Evolutionary conservation across 768 basidiomycete genomes (phyloP).

Genomic region (Glaciozyma antarctica): DNA sequence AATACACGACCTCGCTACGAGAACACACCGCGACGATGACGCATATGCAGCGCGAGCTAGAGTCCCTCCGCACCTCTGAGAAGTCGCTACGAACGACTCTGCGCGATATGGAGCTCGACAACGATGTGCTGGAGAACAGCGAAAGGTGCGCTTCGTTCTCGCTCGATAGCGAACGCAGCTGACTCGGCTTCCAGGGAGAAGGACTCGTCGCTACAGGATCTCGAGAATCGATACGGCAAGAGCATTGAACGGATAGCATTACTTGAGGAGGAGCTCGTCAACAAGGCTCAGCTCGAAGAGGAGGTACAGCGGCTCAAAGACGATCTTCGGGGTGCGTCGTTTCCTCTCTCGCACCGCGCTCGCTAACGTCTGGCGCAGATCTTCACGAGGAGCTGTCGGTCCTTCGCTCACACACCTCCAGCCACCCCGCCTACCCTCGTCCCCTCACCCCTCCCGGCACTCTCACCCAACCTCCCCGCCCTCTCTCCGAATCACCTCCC

Average conservation of each 20-base stretch:
- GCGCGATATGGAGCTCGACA: constrained; percentile 89
- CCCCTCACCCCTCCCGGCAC: constrained; percentile 7
- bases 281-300: constrained; percentile 82
- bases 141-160: constrained; percentile 50
- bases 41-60: constrained; percentile 84
- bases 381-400: constrained; percentile 21
- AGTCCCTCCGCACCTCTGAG: constrained; percentile 64
- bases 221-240: constrained; percentile 76
- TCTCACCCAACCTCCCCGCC: background rate
- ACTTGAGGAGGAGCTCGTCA: constrained; percentile 85
- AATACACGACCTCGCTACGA: constrained; percentile 39
- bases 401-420: background rate
- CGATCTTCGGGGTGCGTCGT: constrained; percentile 68
- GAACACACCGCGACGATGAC: constrained; percentile 76
- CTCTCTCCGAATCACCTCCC: background rate
- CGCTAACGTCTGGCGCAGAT: background rate
- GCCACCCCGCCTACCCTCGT: constrained; percentile 9
- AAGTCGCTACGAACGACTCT: constrained; percentile 63
- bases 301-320: constrained; percentile 83
- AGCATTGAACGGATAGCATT: constrained; percentile 94
- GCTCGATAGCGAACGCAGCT: background rate
- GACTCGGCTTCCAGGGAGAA: constrained; percentile 43
- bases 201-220: constrained; percentile 41
- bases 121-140: constrained; percentile 91
- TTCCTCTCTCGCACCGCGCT: background rate